A percentile compares a stretch with the other conserved stretches of the same genome.
Evolutionary conservation across 495 filamentous ascomycete species (phyloP).

Genomic region (Daldinia vernicosa): DNA sequence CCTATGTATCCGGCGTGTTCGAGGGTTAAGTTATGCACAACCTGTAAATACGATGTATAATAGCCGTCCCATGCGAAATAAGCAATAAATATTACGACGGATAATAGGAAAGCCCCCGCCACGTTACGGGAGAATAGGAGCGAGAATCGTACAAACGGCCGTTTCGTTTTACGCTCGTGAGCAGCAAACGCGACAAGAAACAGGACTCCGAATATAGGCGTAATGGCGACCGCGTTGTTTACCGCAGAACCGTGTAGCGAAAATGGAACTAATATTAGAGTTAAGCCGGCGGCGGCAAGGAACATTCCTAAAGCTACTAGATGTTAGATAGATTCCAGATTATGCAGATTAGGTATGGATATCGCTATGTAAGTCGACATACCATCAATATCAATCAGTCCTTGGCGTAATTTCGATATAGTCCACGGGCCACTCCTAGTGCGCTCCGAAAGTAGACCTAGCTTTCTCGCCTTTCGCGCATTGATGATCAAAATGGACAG

Average conservation of each 20-base stretch:
- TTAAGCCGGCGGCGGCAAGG: conserved; percentile 65
- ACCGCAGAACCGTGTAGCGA: conserved; percentile 59
- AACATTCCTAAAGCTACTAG: conserved; percentile 59
- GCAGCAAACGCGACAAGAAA: conserved; percentile 66
- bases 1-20: conserved; percentile 68
- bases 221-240: conserved; percentile 57
- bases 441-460: conserved; percentile 58
- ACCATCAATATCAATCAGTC: conserved; percentile 69
- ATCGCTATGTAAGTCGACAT: conserved; percentile 35
- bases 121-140: conserved; percentile 72
- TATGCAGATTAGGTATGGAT: no score
- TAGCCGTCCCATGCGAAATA: conserved; percentile 75
- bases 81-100: conserved; percentile 65
- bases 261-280: conserved; percentile 72
- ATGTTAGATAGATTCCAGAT: conserved; percentile 37
- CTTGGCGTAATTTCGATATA: conserved; percentile 60
- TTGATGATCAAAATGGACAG: conserved; percentile 61
- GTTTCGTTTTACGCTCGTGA: conserved; percentile 66
- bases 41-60: conserved; percentile 74
- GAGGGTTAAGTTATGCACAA: conserved; percentile 70
- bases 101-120: conserved; percentile 67
- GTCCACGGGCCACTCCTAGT: conserved; percentile 57
- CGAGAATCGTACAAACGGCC: conserved; percentile 67
- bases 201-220: conserved; percentile 65
- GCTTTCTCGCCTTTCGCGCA: conserved; percentile 64